Percentiles rank a stretch among this genome's conserved stretches.
phyloP scores from a whole-genome alignment of 495 filamentous ascomycete species.

The Neurospora sp. region DNA sequence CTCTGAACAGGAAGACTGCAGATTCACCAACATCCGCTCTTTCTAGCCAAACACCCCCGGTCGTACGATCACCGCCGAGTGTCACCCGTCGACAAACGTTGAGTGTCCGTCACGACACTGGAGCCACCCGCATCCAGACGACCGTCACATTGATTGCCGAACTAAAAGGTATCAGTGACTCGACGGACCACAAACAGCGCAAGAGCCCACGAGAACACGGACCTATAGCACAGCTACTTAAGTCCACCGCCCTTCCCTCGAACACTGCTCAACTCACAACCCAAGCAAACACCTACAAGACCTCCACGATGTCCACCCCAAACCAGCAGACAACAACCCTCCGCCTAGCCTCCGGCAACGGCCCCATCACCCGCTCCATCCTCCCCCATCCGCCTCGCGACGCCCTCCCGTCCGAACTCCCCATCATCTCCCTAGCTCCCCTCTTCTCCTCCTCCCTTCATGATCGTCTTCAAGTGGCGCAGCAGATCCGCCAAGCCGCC shows the following conservation, averaged over 20 bases:
- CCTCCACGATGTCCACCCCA: neutral
- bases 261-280: neutral
- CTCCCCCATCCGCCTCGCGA: conserved; percentile 28
- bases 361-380: conserved; percentile 27
- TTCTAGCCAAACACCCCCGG: neutral
- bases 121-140: rapidly evolving
- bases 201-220: neutral
- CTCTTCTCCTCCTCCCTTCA: conserved; percentile 23
- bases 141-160: neutral
- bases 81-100: neutral
- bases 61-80: neutral
- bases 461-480: conserved; percentile 26
- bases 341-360: conserved; percentile 30
- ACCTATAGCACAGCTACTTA: neutral
- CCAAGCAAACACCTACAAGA: neutral
- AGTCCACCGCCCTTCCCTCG: neutral
- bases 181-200: neutral
- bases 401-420: conserved; percentile 38
- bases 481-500: conserved; percentile 31
- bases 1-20: too few species aligned
- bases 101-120: neutral
- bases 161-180: neutral
- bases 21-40: neutral
- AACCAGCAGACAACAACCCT: conserved; percentile 16
- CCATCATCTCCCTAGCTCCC: conserved; percentile 34